Evolutionary conservation across 306 rosid species (phyloP), one percentile per base, ranked within the genome.

Genomic region (Aeschynomene evenia): DNA sequence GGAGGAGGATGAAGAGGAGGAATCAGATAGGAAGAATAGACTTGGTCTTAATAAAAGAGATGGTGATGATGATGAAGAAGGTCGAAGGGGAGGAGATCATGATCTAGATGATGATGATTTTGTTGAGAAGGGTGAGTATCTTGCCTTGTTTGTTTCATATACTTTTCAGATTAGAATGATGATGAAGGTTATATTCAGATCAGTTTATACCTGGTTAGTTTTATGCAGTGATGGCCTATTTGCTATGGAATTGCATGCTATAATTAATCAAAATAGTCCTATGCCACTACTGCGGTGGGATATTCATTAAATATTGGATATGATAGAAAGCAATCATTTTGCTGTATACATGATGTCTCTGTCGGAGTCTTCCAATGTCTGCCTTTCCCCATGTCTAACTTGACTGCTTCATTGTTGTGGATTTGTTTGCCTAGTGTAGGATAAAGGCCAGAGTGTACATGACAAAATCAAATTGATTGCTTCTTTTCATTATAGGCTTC

Each of bases 1-100:
- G 60, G 98, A 90, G 43, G 98, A 88, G 79, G 97, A 90, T 75
- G 98, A 88, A 68, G 98, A 90, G 0, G 96, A 93, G 51, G 97
- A 93, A 82, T 79, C 75, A 15, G 84, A 76, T 1, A 84, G 97
- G 84, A 93, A 85, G 78, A 86, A 51, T 57, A 86, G 90, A 78
- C 88, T 85, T 78, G 89, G 85, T 7, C 86, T 88, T 53, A 81
- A 81, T 72, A 93, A 85, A 78, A 86, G 75, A 67, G 61, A 54
- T n/a, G 92, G 84, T 15, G 94, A 75, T 24, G 97, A 92, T 51
- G 98, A 92, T 22, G 96, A 92, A 4, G 96, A 89, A 82, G 96
- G 90, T 76, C 81, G 83, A 26, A 84, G 80, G 76, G 92, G 84
- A 63, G 89, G 87, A 14, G 96, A 92, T 72, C 86, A 34, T 61